Base-by-base conservation (phyloP, 495 filamentous ascomycete species). In the Aspergillus campestris region DNA sequence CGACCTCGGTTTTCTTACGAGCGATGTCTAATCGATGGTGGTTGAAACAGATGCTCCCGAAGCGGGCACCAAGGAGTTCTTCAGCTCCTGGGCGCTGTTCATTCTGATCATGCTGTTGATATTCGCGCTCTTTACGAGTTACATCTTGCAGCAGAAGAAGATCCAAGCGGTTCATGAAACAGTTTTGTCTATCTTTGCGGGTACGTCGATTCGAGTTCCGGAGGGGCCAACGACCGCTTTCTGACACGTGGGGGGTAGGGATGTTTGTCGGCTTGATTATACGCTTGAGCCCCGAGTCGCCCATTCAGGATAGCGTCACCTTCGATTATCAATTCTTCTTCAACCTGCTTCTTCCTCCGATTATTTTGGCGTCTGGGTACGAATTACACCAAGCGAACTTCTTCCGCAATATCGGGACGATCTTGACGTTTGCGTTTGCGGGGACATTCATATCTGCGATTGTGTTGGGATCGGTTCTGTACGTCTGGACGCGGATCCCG, bases 321-420 rank as follows among this genome's bases (percentile, higher is more conserved):
- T 98, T 98, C 72, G 82, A 97, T 70, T 95, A 97, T 64, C 89
- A 96, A 57, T 90, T 95, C 66, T 98, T 98, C 74, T 98, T 98
- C 73, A 98, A 97, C 65, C 80, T 98, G 44, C 83, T 98, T 33
- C 82, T 98, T 29, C 92, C 92, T 31, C 92, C 92, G 7, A 98
- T 98, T 58, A 98, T 98, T 63, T 75, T 98, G 34, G 90, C 89
- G 31, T 95, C 90, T 30, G 92, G 92, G 34, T 98, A 97, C 69
- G 92, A 98, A 65, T 65, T 98, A 32, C 92, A 98, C 62, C 92
- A 98, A 69, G 88, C 84, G 45, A 97, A 97, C 69, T 97, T 97
- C 72, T 97, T 97, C 62, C 86, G 94, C 42, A 95, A 97, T 59
- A 95, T 97, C 49, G 94, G 92, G 34, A 94, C 89, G 3, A 98